These are phyloP conservation scores for Colletotrichum spinosum DNA, from an alignment of 2,329 filamentous ascomycete genomes.

Conservation along the genomic window DNA sequence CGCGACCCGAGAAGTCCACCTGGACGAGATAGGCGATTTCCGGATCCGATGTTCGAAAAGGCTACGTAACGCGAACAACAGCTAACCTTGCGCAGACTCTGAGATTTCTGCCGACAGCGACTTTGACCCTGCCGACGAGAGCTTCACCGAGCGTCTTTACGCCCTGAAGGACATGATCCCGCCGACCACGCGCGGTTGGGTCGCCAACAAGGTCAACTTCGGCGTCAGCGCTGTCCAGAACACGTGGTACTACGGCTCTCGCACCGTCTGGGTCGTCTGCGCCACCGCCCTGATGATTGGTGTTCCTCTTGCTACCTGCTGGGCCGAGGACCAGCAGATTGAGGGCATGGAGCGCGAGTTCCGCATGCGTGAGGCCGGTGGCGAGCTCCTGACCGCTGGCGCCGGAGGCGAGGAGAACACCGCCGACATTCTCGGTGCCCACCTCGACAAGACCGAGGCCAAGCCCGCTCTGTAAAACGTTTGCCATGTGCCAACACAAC, in stretches of 20 bases:
- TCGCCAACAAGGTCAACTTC: constrained; percentile 69
- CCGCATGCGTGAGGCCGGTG: constrained; percentile 92
- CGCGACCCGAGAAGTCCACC: neutral
- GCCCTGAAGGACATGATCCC: constrained; percentile 83
- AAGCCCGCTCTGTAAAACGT: constrained; percentile 62
- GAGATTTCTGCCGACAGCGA: constrained; percentile 87
- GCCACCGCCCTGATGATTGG: constrained; percentile 90
- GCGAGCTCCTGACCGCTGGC: constrained; percentile 72
- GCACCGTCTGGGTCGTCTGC: constrained; percentile 90
- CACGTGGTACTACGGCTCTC: constrained; percentile 75
- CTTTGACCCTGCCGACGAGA: constrained; percentile 69
- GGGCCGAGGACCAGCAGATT: constrained; percentile 95
- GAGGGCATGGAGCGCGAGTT: constrained; percentile 98
- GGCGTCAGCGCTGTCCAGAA: constrained; percentile 65
- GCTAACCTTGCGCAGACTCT: constrained; percentile 67
- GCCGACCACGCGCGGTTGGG: constrained; percentile 75
- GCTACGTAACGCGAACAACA: constrained; percentile 21
- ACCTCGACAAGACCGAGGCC: constrained; percentile 58
- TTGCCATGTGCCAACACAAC: constrained; percentile 32
- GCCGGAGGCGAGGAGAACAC: constrained; percentile 52
- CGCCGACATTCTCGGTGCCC: constrained; percentile 61
- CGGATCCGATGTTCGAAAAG: too few species aligned
- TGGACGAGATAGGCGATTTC: too few species aligned
- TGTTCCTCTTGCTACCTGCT: constrained; percentile 92
- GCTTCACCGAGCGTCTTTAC: constrained; percentile 75